Evolutionary conservation across 345 rosid species (phyloP), one percentile per base, ranked within the genome.

Genomic region (Pelargonium nanum): DNA sequence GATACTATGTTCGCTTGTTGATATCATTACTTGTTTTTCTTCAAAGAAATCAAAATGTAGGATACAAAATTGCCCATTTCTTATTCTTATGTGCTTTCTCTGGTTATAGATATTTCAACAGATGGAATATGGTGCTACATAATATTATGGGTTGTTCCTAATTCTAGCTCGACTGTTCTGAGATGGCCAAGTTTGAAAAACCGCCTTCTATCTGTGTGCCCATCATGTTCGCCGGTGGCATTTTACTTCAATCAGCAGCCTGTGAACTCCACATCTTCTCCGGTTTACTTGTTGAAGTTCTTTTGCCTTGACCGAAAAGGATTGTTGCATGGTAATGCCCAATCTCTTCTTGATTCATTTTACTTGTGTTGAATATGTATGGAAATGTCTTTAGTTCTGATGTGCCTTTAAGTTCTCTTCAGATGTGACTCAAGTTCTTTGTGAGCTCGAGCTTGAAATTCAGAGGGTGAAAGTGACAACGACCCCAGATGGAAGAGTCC

Each of bases 51-150:
- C n/a, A 82, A 77, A 73, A 76, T 57, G 85, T 5, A 30, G 16
- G 2, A 6, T 40, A 0, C 2, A 40, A 40, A 0, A 40, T 40
- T 6, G 15, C 13, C 0, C 16, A 12, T 12, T 9, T 40, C 16
- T 9, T 40, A 9, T 12, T 30, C 40, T 30, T 30, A 12, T 12
- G 9, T 30, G 40, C 40, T 12, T 30, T 40, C 5, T 66, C 89
- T 64, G 63, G n/a, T 57, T 53, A 28, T 73, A 91, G 97, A 91
- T 88, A 78, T 91, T 62, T 84, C 97, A 21, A 88, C 94, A 0
- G 96, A 91, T 80, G 96, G 94, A 60, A 82, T 68, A 65, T 88
- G 94, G 91, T 91, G 91, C 74, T 88, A 77, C 71, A 34, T 91
- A 30, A 85, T 88, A 2, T 73, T 91, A 54, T 91, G 89, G 89